Base-by-base conservation (phyloP, 371 early-diverging fungal species). In the Haplosporangium sp. region DNA sequence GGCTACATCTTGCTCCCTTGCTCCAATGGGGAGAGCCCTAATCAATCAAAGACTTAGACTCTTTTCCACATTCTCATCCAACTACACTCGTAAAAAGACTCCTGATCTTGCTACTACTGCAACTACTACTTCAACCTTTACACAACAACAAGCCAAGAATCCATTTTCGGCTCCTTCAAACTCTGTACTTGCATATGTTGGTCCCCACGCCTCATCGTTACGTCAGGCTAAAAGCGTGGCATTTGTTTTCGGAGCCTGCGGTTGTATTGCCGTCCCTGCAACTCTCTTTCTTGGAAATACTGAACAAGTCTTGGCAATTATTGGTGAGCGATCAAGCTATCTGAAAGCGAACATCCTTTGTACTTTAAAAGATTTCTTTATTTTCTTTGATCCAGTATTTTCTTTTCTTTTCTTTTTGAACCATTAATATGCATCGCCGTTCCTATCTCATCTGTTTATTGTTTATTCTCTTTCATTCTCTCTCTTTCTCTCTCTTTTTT, bases 181-280 rank as follows among this genome's bases (percentile, higher is more conserved):
- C 61, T 77, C 78, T 37, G 70, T 77, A n/a, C 42, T 73, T n/a
- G 78, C 78, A 2, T 77, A 77, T 47, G 73, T 77, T 6, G 78
- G 78, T 5, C 78, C 78, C 4, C 68, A 73, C 35, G 68, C 69
- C 11, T 44, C 61, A 5, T 65, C 78, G 0, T 48, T 77, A 4
- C 65, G 70, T n/a, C 72, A 72, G 13, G 50, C 63, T 58, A 77
- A 77, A 61, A 63, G 67, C 48, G 73, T 77, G 6, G 78, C 78
- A 19, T 77, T 77, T 72, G 78, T 77, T 13, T 77, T 77, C 69
- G 78, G 70, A 1, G 73, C 78, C 7, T 77, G 78, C 44, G 78
- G 78, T 2, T 72, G 73, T 39, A 77, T 77, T 35, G 78, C 78
- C 7, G 70, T 77, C 4, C 78, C 78, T 8, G 62, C 78, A 19